A percentile compares a stretch with the other conserved stretches of the same genome.
Evolutionary conservation across 2,329 filamentous ascomycete genomes (phyloP).

Genomic region (Fusarium sp.): DNA sequence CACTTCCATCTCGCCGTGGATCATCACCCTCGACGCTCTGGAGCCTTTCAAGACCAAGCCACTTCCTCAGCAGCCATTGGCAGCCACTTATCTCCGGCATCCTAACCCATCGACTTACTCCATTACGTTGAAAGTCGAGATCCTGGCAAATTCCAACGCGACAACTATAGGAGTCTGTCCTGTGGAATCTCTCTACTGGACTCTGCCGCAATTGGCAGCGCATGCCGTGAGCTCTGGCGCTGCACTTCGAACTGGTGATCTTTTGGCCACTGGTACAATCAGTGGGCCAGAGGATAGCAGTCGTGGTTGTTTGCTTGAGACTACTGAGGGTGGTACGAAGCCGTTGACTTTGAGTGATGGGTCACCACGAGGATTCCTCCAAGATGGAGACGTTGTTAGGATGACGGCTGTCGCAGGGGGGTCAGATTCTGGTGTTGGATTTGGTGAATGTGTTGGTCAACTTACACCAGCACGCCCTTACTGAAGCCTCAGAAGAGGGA

Average conservation of each 20-base stretch:
- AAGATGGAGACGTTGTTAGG: conserved; percentile 55
- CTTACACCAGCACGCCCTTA: conserved; percentile 5
- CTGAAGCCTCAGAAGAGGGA: background rate
- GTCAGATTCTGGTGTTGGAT: conserved; percentile 56
- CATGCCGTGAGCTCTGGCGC: conserved; percentile 28
- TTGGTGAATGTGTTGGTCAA: conserved; percentile 51
- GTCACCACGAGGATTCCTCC: conserved; percentile 49
- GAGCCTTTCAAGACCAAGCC: conserved; percentile 61
- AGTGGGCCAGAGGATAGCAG: conserved; percentile 49
- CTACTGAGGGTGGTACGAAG: conserved; percentile 51
- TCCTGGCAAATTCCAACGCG: conserved; percentile 28
- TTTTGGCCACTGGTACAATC: conserved; percentile 57
- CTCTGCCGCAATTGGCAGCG: conserved; percentile 21
- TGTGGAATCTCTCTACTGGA: conserved; percentile 26
- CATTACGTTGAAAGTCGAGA: conserved; percentile 47
- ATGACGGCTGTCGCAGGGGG: conserved; percentile 54
- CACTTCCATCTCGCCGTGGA: conserved; percentile 70
- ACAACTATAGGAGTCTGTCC: conserved; percentile 17
- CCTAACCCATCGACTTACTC: conserved; percentile 51
- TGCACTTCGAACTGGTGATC: conserved; percentile 47
- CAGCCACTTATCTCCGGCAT: conserved; percentile 49
- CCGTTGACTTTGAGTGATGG: conserved; percentile 47
- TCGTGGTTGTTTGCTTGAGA: conserved; percentile 56
- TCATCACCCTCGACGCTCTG: conserved; percentile 70
- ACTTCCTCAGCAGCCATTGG: background rate